Evolutionary conservation across 2,329 filamentous ascomycete genomes (phyloP), one percentile per base, ranked within the genome.

Genomic region (Verticillium alfalfae): DNA sequence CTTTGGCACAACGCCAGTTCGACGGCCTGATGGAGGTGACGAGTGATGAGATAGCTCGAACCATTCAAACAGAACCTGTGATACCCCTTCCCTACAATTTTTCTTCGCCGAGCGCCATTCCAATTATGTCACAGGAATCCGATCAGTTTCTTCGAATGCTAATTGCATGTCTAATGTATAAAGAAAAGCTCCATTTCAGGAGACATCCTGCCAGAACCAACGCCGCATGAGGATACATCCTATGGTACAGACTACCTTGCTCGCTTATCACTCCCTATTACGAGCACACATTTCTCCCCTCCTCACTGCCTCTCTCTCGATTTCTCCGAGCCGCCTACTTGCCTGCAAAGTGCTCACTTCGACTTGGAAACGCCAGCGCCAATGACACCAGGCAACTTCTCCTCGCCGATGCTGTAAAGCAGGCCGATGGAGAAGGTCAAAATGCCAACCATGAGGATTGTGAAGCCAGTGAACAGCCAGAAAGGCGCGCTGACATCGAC

Each of bases 381-480:
- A 74, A 99, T 93, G 9, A 99, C 94, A 68, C 93, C 93, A 0
- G 95, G 95, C 66, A 98, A 81, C 76, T 93, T 90, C 79, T 96
- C 88, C 73, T 90, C 86, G 38, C 94, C 95, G 70, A 98, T 91
- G 65, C 81, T 88, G 75, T 89, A 95, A 60, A 99, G 75, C 81
- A 96, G 79, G 6, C 88, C 87, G 68, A 98, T 88, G 12, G 86
- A 87, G 72, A 90, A 88, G 41, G 81, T 82, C 34, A 96, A 77
- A 41, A 91, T 76, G 56, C 85, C 83, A 1, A 95, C 77, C 65
- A 96, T 79, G 41, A 87, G 76, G 57, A 97, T 78, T 4, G 85
- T 88, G 68, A 95, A 90, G 8, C 88, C 87, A 13, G 86, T 84
- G 69, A 99, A 88, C 58, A 99, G 79, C 86, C 93, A 96, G 78